Evolutionary conservation across 2,329 filamentous ascomycete species (phyloP).

Genomic region (Phoma herbarum): DNA sequence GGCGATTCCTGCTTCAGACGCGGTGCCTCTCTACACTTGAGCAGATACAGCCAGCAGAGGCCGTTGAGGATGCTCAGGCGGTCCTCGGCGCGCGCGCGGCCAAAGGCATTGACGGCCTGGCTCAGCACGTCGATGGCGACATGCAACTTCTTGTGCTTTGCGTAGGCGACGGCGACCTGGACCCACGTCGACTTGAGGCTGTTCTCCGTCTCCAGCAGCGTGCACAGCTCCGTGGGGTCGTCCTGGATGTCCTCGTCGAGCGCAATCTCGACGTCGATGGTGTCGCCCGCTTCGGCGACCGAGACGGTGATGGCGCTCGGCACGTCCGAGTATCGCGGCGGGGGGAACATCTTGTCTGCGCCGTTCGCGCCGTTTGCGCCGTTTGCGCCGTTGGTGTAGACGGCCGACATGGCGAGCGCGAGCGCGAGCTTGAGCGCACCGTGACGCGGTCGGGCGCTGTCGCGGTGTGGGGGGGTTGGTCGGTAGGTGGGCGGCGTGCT

Average conservation of each 20-base stretch:
- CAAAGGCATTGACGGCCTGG: constrained; percentile 77
- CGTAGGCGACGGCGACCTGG: constrained; percentile 95
- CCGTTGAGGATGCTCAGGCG: constrained; percentile 84
- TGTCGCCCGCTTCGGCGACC: constrained; percentile 67
- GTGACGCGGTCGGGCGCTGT: constrained; percentile 25
- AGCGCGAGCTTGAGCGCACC: too few species aligned
- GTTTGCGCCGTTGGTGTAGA: constrained; percentile 53
- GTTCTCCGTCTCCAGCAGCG: constrained; percentile 91
- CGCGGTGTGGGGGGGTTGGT: neutral
- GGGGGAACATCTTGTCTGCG: constrained; percentile 50
- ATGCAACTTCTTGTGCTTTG: constrained; percentile 93
- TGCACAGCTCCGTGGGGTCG: constrained; percentile 94
- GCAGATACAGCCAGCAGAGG: constrained; percentile 89
- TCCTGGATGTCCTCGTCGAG: constrained; percentile 84
- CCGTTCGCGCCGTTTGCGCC: constrained; percentile 62
- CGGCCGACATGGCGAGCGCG: constrained; percentile 61
- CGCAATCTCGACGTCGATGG: constrained; percentile 87
- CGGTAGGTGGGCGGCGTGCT: constrained; percentile 6
- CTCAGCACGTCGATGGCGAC: constrained; percentile 76
- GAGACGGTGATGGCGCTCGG: constrained; percentile 71
- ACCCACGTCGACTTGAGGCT: constrained; percentile 96
- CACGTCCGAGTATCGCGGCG: constrained; percentile 67
- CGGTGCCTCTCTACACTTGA: constrained; percentile 85
- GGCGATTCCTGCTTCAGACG: constrained; percentile 65
- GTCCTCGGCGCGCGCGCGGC: constrained; percentile 76